Evolutionary conservation across 257 asterid species (phyloP).

Genomic region (Galeopsis tetrahit): DNA sequence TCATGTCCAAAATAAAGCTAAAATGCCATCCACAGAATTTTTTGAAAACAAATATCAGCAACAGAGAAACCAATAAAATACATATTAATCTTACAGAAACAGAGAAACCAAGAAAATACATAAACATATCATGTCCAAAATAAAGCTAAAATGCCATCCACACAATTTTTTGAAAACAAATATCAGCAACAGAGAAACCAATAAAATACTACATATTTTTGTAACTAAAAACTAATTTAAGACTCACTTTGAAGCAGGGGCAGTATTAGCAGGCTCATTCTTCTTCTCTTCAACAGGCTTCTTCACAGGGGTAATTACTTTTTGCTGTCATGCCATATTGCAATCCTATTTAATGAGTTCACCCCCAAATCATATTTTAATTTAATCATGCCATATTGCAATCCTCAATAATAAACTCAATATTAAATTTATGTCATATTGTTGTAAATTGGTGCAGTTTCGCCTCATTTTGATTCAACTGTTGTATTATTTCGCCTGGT

Average conservation of each 20-base stretch:
- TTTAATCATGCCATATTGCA: too few species aligned
- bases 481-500: too few species aligned
- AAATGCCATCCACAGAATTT: slow-evolving; percentile 26
- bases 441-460: too few species aligned
- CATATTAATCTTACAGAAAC: too few species aligned
- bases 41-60: background rate
- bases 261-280: slow-evolving; percentile 41
- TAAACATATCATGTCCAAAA: slow-evolving; percentile 26
- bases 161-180: background rate
- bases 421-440: too few species aligned
- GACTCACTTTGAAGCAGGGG: slow-evolving; percentile 74
- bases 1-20: too few species aligned
- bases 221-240: background rate
- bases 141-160: slow-evolving; percentile 22
- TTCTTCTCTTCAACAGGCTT: slow-evolving; percentile 55
- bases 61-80: background rate
- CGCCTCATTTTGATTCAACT: too few species aligned
- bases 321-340: too few species aligned
- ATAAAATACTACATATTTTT: background rate
- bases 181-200: background rate
- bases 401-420: too few species aligned
- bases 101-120: too few species aligned
- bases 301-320: slow-evolving; percentile 38
- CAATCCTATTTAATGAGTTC: too few species aligned
- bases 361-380: too few species aligned